Base-by-base conservation (phyloP, 352 stramenopile species). In the Pythium utonaiense region DNA sequence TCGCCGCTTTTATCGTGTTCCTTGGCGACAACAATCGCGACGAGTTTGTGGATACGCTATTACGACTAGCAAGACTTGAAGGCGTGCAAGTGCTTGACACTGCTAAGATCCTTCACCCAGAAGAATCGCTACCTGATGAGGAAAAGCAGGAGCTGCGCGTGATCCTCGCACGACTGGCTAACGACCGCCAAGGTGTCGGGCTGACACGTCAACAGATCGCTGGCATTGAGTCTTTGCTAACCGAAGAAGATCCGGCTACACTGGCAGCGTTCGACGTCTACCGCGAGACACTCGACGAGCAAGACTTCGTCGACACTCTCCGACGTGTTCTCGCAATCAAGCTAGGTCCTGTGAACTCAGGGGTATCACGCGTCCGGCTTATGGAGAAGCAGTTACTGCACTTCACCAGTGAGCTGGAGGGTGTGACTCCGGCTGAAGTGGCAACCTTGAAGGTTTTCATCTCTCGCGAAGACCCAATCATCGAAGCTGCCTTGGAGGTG, bases 1-100 rank as follows among this genome's bases (percentile, higher is more conserved):
- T 90, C 27, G 80, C 80, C 1, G 83, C 80, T 10, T 77, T 90
- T 14, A 67, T 88, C 8, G 71, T 90, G 16, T 91, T 77, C 49
- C 47, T 91, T 3, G 82, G 74, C 19, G 81, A 93, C 53, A 69
- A 69, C 41, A 81, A 90, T 47, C 71, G 66, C 24, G 75, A 78
- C 8, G 80, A 91, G 47, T 90, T 93, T 49, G 62, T 70, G 6
- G 80, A 90, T 44, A 84, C 79, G 16, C 64, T 93, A 2, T 34
- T 56, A 17, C 83, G 76, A 1, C 74, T 91, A 36, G 71, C 74
- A 5, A 57, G 64, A 13, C 51, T 91, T 1, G 70, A 76, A 53
- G 57, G 50, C n/a, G n/a, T n/a, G n/a, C n/a, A n/a, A n/a, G n/a
- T n/a, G n/a, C n/a, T n/a, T n/a, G n/a, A n/a, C n/a, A n/a, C n/a